Conservation (phyloP, 352 stramenopile species). For the Phytophthora gonapodyides region DNA sequence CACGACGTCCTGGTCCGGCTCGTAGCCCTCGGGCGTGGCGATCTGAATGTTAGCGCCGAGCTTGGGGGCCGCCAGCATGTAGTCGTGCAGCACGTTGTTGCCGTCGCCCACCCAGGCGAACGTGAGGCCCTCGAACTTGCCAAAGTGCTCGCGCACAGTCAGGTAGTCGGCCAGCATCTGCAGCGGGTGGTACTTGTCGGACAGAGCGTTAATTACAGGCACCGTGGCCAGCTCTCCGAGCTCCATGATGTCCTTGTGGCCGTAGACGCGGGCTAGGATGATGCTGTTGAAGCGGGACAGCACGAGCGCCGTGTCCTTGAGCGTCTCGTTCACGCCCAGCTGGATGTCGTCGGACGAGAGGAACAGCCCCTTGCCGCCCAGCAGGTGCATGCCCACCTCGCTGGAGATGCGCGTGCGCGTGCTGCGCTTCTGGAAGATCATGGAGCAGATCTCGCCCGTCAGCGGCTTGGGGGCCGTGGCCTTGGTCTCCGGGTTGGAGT, state of each 20-base stretch:
- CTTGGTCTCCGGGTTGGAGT: slow-evolving; percentile 63
- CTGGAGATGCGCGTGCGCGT: slow-evolving; percentile 93
- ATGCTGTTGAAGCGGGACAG: slow-evolving; percentile 96
- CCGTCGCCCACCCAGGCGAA: slow-evolving; percentile 98
- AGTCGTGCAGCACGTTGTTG: slow-evolving; percentile 98
- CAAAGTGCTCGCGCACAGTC: slow-evolving; percentile 93
- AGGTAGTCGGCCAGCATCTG: slow-evolving; percentile 98
- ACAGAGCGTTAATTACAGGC: slow-evolving; percentile 98
- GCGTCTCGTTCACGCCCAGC: slow-evolving; percentile 97
- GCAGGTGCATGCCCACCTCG: slow-evolving; percentile 96
- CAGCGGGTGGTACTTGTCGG: slow-evolving; percentile 97
- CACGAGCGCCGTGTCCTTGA: slow-evolving; percentile 91
- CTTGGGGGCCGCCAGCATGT: slow-evolving; percentile 94
- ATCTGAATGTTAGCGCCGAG: slow-evolving; percentile 93
- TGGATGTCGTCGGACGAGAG: slow-evolving; percentile 98
- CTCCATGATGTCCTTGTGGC: slow-evolving; percentile 89
- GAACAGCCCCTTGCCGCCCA: slow-evolving; percentile 97
- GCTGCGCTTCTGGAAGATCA: slow-evolving; percentile 96
- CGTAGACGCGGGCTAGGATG: slow-evolving; percentile 96
- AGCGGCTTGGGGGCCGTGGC: slow-evolving; percentile 64
- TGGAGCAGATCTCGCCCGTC: slow-evolving; percentile 83
- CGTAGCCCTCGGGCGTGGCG: slow-evolving; percentile 93
- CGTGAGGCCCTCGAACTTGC: slow-evolving; percentile 88
- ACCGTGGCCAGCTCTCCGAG: slow-evolving; percentile 91
- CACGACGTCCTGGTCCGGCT: slow-evolving; percentile 90